Percentiles rank a stretch among this genome's conserved stretches.
phyloP scores from a whole-genome alignment of 169 alveolate genomes.

The Eimeria falciformis region DNA sequence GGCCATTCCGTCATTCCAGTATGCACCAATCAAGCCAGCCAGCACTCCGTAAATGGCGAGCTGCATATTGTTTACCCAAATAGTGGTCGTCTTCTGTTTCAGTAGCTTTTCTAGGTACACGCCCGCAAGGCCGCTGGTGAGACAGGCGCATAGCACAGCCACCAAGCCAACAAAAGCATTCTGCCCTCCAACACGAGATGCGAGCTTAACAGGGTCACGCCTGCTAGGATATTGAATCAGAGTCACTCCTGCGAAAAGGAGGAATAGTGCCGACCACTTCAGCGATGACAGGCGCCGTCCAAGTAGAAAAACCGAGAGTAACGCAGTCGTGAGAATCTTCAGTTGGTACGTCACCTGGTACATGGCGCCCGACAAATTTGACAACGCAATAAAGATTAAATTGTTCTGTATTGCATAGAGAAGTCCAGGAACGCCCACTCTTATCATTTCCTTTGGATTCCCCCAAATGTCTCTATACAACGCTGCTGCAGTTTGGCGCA shows the following conservation, averaged over 20 bases:
- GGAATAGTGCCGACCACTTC: constrained; percentile 80
- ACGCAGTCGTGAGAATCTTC: constrained; percentile 86
- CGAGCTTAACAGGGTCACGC: background rate
- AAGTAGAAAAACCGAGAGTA: constrained; percentile 82
- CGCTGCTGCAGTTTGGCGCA: background rate
- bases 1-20: constrained; percentile 74
- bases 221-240: constrained; percentile 76
- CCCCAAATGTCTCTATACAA: background rate
- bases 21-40: constrained; percentile 77
- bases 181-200: constrained; percentile 40
- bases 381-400: constrained; percentile 82
- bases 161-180: constrained; percentile 79
- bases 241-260: constrained; percentile 81
- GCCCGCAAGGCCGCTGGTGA: constrained; percentile 88
- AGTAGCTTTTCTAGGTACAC: constrained; percentile 84
- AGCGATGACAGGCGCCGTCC: constrained; percentile 64
- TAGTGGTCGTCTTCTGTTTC: constrained; percentile 78
- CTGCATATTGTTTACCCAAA: constrained; percentile 86
- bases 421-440: constrained; percentile 85
- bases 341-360: constrained; percentile 85
- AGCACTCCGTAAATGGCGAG: constrained; percentile 83
- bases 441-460: constrained; percentile 42
- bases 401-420: constrained; percentile 86
- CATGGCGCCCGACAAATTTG: constrained; percentile 86
- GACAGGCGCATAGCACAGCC: constrained; percentile 86